Base-by-base conservation (phyloP, 495 filamentous ascomycete genomes). In the Astrocystis sublimbata region DNA sequence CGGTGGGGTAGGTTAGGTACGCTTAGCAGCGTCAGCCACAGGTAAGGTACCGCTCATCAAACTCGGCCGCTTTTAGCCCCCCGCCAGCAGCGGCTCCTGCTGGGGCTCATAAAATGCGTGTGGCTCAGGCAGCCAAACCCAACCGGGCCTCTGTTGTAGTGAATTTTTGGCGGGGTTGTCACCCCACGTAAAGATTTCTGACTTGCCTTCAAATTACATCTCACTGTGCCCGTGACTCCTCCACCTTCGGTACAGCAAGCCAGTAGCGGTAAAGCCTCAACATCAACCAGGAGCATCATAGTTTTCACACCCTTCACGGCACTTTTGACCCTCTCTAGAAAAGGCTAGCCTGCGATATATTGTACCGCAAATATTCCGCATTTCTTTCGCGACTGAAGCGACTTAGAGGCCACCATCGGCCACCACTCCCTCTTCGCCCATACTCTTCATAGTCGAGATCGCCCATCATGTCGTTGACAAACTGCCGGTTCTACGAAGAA, bases 401-500 rank as follows among this genome's bases (percentile, higher is more conserved):
- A 24, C 26, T 0, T 15, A 24, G n/a, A n/a, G 43, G 51, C 53
- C 42, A 63, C 23, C 28, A n/a, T 36, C 33, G 43, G 53, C 53
- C 61, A 15, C 21, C 45, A 43, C 15, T 19, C 9, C 45, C 28
- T 31, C 46, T 33, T 30, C 4, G 26, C 35, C 31, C 3, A 31
- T 26, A 4, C 42, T 9, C 7, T 50, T 24, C 28, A 19, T 42
- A 8, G 17, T 36, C 42, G 6, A 47, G 21, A 62, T 65, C 47
- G 71, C 71, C 68, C 76, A 80, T 68, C 50, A 98, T 98, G 93
- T 98, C 94, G 72, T 87, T 97, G 78, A 97, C 92, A 72, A 97
- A 97, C 82, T 97, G 91, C 79, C 92, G 94, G 58, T 98, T 96
- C 78, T 98, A 98, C 79, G 93, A 97, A 83, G 93, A 96, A 75